Evolutionary conservation across 768 basidiomycete genomes (phyloP).

Genomic region (Amyloporia xantha): DNA sequence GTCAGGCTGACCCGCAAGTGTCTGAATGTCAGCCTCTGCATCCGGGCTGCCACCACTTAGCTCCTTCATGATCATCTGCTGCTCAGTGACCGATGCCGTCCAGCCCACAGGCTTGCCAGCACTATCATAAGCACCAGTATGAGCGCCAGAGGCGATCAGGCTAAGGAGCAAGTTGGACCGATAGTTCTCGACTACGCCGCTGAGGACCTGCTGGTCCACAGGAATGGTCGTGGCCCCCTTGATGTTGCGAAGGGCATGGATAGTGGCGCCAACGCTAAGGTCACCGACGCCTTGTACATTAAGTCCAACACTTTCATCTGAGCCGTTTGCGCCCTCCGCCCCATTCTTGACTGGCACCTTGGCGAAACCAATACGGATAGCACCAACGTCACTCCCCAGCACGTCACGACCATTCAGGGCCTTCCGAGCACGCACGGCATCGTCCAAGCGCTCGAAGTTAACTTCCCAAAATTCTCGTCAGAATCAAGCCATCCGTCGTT

Average conservation of each 20-base stretch:
- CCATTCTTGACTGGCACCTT: conserved; percentile 92
- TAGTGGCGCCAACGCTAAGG: conserved; percentile 80
- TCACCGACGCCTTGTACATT: conserved; percentile 80
- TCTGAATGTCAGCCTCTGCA: conserved; percentile 78
- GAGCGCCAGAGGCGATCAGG: conserved; percentile 76
- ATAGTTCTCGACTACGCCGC: conserved; percentile 91
- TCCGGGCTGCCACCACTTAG: conserved; percentile 71
- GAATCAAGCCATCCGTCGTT: neutral
- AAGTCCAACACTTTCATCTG: conserved; percentile 58
- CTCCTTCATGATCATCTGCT: conserved; percentile 96
- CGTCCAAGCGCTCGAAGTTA: conserved; percentile 96
- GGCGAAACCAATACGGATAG: conserved; percentile 95
- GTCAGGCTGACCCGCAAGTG: conserved; percentile 68
- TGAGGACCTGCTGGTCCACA: conserved; percentile 88
- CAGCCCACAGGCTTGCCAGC: conserved; percentile 58
- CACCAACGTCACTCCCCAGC: conserved; percentile 92
- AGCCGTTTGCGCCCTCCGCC: conserved; percentile 49
- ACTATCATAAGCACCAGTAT: conserved; percentile 52
- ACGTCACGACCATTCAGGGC: conserved; percentile 95
- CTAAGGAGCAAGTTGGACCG: conserved; percentile 85
- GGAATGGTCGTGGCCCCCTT: conserved; percentile 92
- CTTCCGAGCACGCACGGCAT: conserved; percentile 92
- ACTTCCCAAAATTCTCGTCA: conserved; percentile 36
- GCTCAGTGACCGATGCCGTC: conserved; percentile 77
- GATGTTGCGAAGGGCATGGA: conserved; percentile 78